These are phyloP conservation scores for Fomitopsis pulvina DNA, from an alignment of 768 basidiomycete genomes.

Conservation along the genomic window DNA sequence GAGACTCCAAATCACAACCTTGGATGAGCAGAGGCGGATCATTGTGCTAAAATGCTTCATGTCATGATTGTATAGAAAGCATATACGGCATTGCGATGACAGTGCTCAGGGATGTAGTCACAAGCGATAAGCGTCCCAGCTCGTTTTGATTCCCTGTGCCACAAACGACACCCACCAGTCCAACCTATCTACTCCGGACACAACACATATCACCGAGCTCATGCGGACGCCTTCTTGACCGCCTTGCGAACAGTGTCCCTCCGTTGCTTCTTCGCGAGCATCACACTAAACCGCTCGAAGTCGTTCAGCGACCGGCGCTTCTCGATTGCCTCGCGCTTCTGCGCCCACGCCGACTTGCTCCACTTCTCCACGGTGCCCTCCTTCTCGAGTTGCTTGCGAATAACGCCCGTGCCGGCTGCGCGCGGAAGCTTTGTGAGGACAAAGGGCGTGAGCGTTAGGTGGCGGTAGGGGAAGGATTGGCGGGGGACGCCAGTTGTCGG, in stretches of 20 bases:
- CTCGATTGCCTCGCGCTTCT: conserved; percentile 71
- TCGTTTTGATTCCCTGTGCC: conserved; percentile 9
- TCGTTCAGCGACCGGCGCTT: conserved; percentile 76
- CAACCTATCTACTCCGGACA: not conserved
- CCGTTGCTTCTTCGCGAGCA: conserved; percentile 85
- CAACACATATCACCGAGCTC: not conserved
- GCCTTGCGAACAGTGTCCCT: conserved; percentile 72
- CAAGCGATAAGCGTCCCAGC: conserved; percentile 2
- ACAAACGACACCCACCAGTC: conserved; percentile 1
- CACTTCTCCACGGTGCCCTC: conserved; percentile 82
- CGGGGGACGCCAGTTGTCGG: conserved; percentile 89
- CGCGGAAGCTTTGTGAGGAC: conserved; percentile 81
- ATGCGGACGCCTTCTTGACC: conserved; percentile 42
- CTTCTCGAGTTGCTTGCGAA: conserved; percentile 86
- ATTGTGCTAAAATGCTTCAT: too few species aligned
- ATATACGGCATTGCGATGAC: conserved; percentile 17
- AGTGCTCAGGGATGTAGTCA: conserved; percentile 4
- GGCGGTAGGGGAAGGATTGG: conserved; percentile 86
- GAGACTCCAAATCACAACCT: too few species aligned
- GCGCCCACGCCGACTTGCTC: conserved; percentile 83
- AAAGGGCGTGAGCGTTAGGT: conserved; percentile 87
- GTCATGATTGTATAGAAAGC: conserved; percentile 17
- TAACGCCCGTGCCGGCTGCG: conserved; percentile 70
- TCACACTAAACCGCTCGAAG: conserved; percentile 86
- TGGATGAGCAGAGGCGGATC: too few species aligned